These are phyloP conservation scores for Botrytis elliptica DNA, from an alignment of 2,329 filamentous ascomycete genomes.

Conservation along the genomic window DNA sequence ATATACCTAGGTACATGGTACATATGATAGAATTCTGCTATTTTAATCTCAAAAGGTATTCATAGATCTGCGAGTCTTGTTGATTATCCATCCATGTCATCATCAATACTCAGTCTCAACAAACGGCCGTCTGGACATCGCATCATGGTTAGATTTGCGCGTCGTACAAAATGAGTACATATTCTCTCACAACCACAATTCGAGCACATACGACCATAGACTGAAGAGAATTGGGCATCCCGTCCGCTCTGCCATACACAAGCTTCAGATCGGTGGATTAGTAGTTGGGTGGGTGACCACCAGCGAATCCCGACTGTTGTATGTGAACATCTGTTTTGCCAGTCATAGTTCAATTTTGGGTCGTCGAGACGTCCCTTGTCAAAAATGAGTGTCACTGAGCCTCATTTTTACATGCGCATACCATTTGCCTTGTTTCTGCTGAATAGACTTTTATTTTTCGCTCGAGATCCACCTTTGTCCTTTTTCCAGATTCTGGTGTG, in stretches of 20 bases:
- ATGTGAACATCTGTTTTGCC: background rate
- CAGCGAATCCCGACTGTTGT: constrained; percentile 18
- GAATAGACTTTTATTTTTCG: background rate
- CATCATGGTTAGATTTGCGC: background rate
- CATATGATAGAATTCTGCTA: background rate
- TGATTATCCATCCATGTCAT: background rate
- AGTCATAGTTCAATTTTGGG: background rate
- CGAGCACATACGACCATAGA: background rate
- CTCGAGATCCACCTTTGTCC: background rate
- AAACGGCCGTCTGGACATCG: background rate
- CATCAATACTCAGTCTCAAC: too few species aligned
- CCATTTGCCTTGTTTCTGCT: background rate
- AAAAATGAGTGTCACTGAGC: background rate
- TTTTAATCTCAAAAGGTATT: background rate
- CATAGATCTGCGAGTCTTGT: background rate
- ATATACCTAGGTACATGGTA: background rate
- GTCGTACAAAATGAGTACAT: background rate
- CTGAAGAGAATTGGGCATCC: constrained; percentile 18
- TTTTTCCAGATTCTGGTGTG: too few species aligned
- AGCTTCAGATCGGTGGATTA: constrained; percentile 18
- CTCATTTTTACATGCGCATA: background rate
- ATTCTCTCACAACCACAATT: accelerated
- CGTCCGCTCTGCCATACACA: constrained; percentile 18
- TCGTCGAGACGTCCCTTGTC: background rate
- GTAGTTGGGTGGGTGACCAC: constrained; percentile 18